Evolutionary conservation across 2,329 filamentous ascomycete species (phyloP), one percentile per base, ranked within the genome.

Genomic region (Claviceps purpurea): DNA sequence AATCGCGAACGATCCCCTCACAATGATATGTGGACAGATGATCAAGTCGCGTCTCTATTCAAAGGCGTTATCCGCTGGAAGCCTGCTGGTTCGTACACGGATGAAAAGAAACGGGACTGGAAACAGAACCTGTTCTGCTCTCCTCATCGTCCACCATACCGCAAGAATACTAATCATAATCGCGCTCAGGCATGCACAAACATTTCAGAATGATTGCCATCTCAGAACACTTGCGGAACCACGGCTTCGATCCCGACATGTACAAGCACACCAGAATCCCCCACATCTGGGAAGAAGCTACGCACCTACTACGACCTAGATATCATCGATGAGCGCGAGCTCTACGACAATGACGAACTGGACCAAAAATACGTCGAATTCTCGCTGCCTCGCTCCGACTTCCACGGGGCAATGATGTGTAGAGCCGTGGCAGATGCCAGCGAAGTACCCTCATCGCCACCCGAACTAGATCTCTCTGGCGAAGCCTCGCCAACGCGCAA

Each of bases 1-100:
- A 63, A 62, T 34, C 53, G 57, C 11, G 56, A 55, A 4, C 54
- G 54, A 11, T 58, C 60, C 5, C 57, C 59, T 11, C 60, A 55
- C 48, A 78, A 81, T 52, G 87, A 91, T 57, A 79, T 84, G 26
- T 98, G 93, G 93, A 96, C 89, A 4, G 90, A 95, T 62, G 91
- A 96, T 63, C 93, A 98, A 68, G 85, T 95, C 58, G 89, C 88
- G 1, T 90, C 89, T 42, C 76, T 98, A 1, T 89, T 95, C 71
- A 96, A 96, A 65, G 89, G 84, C 50, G 85, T 97, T 58, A 90
- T 97, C 57, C 79, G 84, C 64, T 95, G 87, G 85, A 98, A 98
- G 65, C 93, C 93, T n/a, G 91, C 91, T 42, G 91, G 89, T 88
- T 64, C 58, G 64, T 56, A n/a, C 11, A 20, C 13, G 16, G 7